Evolutionary conservation across 2,329 filamentous ascomycete genomes (phyloP), one percentile per base, ranked within the genome.

Genomic region (Calonectria pseudoturangicola): DNA sequence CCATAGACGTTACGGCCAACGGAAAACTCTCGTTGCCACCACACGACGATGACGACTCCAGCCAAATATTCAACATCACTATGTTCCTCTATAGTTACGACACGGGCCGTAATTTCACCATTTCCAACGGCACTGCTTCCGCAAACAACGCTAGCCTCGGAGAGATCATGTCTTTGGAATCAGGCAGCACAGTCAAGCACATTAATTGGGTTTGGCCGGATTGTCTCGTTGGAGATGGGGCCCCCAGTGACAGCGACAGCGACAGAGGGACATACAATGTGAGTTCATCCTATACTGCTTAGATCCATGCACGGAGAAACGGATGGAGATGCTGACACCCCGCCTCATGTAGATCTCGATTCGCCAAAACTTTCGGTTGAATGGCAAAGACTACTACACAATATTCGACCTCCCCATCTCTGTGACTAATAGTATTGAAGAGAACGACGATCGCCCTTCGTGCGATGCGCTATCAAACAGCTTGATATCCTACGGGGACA

Each of bases 171-270:
- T 81, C 84, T 33, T 90, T 92, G 74, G 92, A 94, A 79, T 83
- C 88, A 0, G 89, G 89, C 4, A 93, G 92, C 79, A 94, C 93
- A 0, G 93, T 94, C 51, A 94, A 94, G 81, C 92, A 94, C 80
- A 88, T 94, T 73, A 92, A 92, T 79, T 94, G 93, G 91, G 85
- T 89, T 25, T 94, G 92, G 92, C 93, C 93, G 0, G 88, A 89
- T 71, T 94, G 93, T 77, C 85, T 94, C 0, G 90, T 91, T 3
- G 92, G 92, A 21, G 85, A 92, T 63, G 91, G 90, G 3, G 81
- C 88, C 75, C 85, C 88, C 30, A 77, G 81, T 1, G 77, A 81
- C 1, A 81, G 83, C 4, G 84, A 85, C 70, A 90, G 88, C 64
- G 89, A 88, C 3, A 73, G 77, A 16, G 92, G 92, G 3, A 83